A percentile compares a stretch with the other conserved stretches of the same genome.
Evolutionary conservation across 768 basidiomycete species (phyloP).

Genomic region (Tylopilus cervinicoccineus): DNA sequence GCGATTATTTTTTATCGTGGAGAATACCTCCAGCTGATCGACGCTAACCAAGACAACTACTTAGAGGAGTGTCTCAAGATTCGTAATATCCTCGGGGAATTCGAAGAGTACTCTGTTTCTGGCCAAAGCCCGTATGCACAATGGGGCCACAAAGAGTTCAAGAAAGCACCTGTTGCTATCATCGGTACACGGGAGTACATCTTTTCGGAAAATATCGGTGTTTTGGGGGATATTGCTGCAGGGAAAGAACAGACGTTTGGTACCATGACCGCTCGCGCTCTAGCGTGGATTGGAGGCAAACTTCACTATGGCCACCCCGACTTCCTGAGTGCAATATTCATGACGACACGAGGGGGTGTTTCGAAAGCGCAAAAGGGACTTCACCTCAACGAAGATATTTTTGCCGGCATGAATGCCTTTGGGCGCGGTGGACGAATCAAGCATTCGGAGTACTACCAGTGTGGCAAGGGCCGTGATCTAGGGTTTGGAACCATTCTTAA

Average conservation of each 20-base stretch:
- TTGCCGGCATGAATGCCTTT: slow-evolving; percentile 98
- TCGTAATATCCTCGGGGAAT: slow-evolving; percentile 94
- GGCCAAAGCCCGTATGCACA: slow-evolving; percentile 95
- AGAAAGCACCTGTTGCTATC: slow-evolving; percentile 89
- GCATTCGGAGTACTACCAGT: slow-evolving; percentile 99
- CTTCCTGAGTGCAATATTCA: slow-evolving; percentile 97
- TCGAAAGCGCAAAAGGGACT: slow-evolving; percentile 99
- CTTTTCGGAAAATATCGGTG: slow-evolving; percentile 99
- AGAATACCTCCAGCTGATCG: slow-evolving; percentile 98
- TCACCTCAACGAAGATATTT: slow-evolving; percentile 99
- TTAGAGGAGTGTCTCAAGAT: slow-evolving; percentile 99
- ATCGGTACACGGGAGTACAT: slow-evolving; percentile 99
- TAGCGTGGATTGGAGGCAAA: slow-evolving; percentile 98
- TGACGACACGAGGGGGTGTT: slow-evolving; percentile 97
- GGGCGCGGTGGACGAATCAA: slow-evolving; percentile 98
- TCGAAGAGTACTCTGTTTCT: slow-evolving; percentile 89
- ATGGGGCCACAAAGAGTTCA: slow-evolving; percentile 93
- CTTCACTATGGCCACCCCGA: slow-evolving; percentile 99
- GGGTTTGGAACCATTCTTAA: slow-evolving; percentile 99
- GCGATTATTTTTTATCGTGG: slow-evolving; percentile 99
- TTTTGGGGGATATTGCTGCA: slow-evolving; percentile 97
- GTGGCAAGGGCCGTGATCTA: slow-evolving; percentile 98
- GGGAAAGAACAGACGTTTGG: slow-evolving; percentile 99
- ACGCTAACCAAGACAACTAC: slow-evolving; percentile 99
- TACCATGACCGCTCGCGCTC: slow-evolving; percentile 91